Evolutionary conservation across 352 stramenopile species (phyloP).

Genomic region (Globisporangium canariense): DNA sequence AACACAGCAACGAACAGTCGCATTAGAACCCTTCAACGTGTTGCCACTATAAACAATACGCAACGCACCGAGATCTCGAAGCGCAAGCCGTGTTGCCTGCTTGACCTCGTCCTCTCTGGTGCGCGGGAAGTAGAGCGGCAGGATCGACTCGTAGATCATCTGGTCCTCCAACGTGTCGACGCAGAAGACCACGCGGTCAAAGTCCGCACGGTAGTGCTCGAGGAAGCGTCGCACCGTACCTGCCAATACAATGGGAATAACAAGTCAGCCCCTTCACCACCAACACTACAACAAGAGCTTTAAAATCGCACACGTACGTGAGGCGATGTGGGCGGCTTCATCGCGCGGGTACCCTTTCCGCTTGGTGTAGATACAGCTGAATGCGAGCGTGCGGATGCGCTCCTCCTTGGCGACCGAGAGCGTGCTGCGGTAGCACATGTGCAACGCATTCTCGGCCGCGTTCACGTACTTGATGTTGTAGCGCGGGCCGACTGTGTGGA

Average conservation of each 20-base stretch:
- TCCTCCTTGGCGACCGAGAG: conserved; percentile 70
- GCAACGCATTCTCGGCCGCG: conserved; percentile 78
- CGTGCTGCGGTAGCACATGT: conserved; percentile 71
- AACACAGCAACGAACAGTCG: not conserved
- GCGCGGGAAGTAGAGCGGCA: conserved; percentile 78
- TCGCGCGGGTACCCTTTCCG: conserved; percentile 76
- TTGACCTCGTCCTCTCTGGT: conserved; percentile 29
- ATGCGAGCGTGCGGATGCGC: conserved; percentile 51
- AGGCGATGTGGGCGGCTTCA: conserved; percentile 72
- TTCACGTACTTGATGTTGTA: conserved; percentile 78
- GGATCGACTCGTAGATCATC: conserved; percentile 49
- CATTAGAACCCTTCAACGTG: not conserved
- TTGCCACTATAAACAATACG: not conserved
- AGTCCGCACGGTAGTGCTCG: conserved; percentile 57
- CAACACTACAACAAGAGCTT: not conserved
- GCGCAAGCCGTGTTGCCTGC: conserved; percentile 21
- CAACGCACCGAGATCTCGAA: conserved; percentile 35
- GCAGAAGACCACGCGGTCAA: conserved; percentile 67
- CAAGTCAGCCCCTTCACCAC: not conserved
- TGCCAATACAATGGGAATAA: not conserved
- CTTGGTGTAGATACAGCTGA: conserved; percentile 75
- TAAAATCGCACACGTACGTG: conserved; percentile 16
- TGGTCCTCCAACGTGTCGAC: conserved; percentile 64
- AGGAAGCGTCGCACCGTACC: conserved; percentile 72
- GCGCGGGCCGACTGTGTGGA: conserved; percentile 85